Base-by-base conservation (phyloP, 768 basidiomycete species). In the Lactarius psammicola region DNA sequence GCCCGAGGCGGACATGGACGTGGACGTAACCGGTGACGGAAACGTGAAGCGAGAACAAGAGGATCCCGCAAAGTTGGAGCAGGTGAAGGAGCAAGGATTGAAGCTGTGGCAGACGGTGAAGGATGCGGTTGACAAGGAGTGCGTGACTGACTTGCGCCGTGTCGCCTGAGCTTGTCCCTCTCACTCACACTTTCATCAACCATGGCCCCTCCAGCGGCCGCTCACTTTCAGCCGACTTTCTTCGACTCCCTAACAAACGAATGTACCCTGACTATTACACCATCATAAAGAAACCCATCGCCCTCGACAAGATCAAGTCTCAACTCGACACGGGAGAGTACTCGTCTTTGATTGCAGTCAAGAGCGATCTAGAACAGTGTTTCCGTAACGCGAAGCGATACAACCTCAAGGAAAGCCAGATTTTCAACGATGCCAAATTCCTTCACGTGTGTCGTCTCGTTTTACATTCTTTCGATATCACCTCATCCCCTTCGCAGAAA, bases 101-200 rank as follows among this genome's bases (percentile, higher is more conserved):
- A 83, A 81, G 77, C 76, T 92, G 78, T 92, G 89, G 87, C 85
- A 87, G 74, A 84, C 83, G 44, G 82, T 93, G 75, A 90, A 85
- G 82, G 88, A 90, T 76, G 91, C 89, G 73, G 85, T 86, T 75
- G 89, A 87, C 81, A 90, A 90, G 83, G 90, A 92, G 92, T 93
- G 83, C 82, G 90, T 89, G 78, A 79, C 80, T 77, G 74, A 74
- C 77, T 72, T 73, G 75, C 66, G 74, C 72, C 70, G 69, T 71
- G 67, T 70, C 67, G 54, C 68, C 71, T 67, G 67, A 64, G 62
- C 68, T 69, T 54, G 42, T 67, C 54, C 56, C 63, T 46, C 64
- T n/a, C n/a, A n/a, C 70, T 75, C 60, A 70, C 60, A 70, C 68
- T 74, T 70, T 71, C 71, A 67, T 72, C 71, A 73, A 72, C 59